Base-by-base conservation (phyloP, 108 stramenopile species). In the Aurantiochytrium sp. region DNA sequence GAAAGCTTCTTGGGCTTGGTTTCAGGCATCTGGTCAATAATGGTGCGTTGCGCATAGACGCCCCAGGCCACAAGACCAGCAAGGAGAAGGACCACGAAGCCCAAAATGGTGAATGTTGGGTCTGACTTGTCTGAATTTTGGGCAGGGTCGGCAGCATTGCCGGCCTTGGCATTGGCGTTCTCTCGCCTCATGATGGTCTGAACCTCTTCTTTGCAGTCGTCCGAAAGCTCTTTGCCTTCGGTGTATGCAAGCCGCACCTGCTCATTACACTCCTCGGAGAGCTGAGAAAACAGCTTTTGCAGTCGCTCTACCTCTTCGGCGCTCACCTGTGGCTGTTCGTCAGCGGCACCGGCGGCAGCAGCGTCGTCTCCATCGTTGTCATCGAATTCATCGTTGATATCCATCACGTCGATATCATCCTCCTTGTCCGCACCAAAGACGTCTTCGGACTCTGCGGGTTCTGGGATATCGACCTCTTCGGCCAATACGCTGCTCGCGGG, bases 11-110 rank as follows among this genome's bases (percentile, higher is more conserved):
- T 83, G 64, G 64, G 8, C 76, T 83, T 83, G 4, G 76, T 53
- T 4, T 53, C 76, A 12, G 49, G 45, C 76, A 53, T 53, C 49
- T 53, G 44, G n/a, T 21, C n/a, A 23, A 83, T 83, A 53, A 83
- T 47, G 51, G 44, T 83, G n/a, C 28, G 45, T 45, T 83, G 76
- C n/a, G 76, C 76, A 45, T 83, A 83, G 76, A 83, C 76, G 12
- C 76, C 76, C 76, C 76, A 83, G 51, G 49, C 76, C 51, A 83
- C 76, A 8, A 83, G 45, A 28, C 76, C 76, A 23, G 76, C 76
- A 23, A 83, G 25, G 25, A 83, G 45, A 0, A 83, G 76, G 49
- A 53, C 76, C 19, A 53, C 76, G 23, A 83, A 83, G 51, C 76
- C 51, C 6, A 83, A 12, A 4, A 83, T 83, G 10, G 76, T 83